Evolutionary conservation across 371 early-diverging fungal genomes (phyloP).

Genomic region (Syncephalastrum sp.): DNA sequence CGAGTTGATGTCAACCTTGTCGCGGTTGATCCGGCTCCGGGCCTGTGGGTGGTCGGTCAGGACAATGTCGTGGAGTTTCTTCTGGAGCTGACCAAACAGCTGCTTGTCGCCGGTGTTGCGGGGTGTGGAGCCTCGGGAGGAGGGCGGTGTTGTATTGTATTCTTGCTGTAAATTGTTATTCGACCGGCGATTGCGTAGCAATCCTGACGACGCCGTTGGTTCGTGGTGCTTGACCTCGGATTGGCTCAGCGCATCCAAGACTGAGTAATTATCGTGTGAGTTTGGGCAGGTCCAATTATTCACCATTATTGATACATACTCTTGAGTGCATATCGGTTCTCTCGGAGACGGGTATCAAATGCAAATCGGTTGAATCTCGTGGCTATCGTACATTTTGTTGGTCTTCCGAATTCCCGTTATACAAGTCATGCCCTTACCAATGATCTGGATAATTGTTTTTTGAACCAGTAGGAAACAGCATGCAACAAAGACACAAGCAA

Average conservation of each 20-base stretch:
- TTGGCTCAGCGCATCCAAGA: constrained; percentile 35
- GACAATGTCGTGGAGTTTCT: constrained; percentile 22
- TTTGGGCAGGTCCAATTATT: too few species aligned
- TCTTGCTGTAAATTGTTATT: background rate
- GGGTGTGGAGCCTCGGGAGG: too few species aligned
- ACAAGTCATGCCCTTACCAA: constrained; percentile 19
- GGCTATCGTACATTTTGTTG: constrained; percentile 14
- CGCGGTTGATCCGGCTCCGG: constrained; percentile 17
- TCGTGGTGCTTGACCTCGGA: constrained; percentile 16
- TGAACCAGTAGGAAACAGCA: constrained; percentile 27
- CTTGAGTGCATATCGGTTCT: constrained; percentile 46
- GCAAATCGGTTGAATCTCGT: constrained; percentile 53
- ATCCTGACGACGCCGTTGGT: too few species aligned
- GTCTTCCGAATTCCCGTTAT: too few species aligned
- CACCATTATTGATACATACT: constrained; percentile 15
- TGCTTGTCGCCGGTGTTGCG: constrained; percentile 3
- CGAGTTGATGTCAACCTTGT: constrained; percentile 38
- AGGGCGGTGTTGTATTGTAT: too few species aligned
- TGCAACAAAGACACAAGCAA: constrained; percentile 36
- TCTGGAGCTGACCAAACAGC: constrained; percentile 21
- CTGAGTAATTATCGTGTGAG: constrained; percentile 11
- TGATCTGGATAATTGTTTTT: constrained; percentile 32
- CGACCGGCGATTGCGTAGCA: constrained; percentile 13
- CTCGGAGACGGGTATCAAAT: constrained; percentile 48
- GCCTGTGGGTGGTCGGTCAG: constrained; percentile 28